phyloP scores from a whole-genome alignment of 352 stramenopile genomes.

The Blastocystis sp. region DNA sequence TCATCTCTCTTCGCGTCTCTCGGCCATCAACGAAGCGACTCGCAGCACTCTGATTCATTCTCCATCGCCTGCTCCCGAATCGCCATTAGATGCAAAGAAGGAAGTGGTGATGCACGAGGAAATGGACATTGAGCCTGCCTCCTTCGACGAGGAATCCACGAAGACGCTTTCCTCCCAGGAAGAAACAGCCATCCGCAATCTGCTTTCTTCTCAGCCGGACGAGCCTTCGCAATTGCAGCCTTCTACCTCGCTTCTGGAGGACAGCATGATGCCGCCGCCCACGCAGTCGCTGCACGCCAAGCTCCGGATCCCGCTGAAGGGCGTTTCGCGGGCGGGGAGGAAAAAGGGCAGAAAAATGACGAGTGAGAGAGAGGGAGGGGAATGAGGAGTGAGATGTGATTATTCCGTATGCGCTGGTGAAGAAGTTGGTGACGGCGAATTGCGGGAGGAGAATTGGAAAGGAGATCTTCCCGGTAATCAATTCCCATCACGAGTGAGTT shows the following conservation, averaged over 20 bases:
- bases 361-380: neutral
- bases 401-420: conserved; percentile 20
- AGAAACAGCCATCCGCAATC: conserved; percentile 26
- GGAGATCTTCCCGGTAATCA: conserved; percentile 6
- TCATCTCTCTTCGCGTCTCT: neutral
- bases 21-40: neutral
- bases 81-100: neutral
- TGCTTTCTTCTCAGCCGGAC: neutral
- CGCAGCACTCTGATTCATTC: neutral
- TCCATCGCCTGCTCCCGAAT: neutral
- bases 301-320: conserved; percentile 27
- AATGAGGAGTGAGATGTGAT: neutral
- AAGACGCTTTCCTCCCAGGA: neutral
- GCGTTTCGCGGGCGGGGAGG: conserved; percentile 8
- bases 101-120: neutral
- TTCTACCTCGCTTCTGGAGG: neutral
- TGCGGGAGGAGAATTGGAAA: conserved; percentile 38
- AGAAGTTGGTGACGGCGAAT: conserved; percentile 43
- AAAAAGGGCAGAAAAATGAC: conserved; percentile 19
- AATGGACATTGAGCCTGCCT: neutral
- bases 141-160: neutral
- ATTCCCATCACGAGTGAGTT: conserved; percentile 38
- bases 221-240: neutral
- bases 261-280: conserved; percentile 6
- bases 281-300: neutral